Evolutionary conservation across 352 stramenopile genomes (phyloP), one percentile per base, ranked within the genome.

Genomic region (Phytophthora multivora): DNA sequence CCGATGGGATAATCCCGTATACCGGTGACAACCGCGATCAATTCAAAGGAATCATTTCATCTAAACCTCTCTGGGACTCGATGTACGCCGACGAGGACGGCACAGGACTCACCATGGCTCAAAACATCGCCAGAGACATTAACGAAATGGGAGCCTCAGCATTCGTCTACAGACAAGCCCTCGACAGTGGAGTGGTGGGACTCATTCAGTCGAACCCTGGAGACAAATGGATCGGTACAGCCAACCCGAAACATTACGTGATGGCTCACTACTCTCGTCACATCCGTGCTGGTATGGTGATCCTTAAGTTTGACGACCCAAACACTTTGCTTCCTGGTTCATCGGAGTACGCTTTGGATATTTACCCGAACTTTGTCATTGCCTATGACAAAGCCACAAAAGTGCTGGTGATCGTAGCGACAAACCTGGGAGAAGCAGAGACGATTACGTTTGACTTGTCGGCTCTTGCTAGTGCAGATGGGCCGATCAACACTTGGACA

Each of bases 231-330:
- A 75, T 86, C 28, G 68, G 69, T 10, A 49, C 15, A 1, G 45
- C 69, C 21, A 83, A 81, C 41, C 26, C 50, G 16, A 83, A 86
- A 59, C 76, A 83, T 41, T 76, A 71, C 23, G 64, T 79, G 11
- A 64, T 83, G 50, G 76, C 71, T 11, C 76, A 83, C 36, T 86
- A 73, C 47, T 79, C 73, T 46, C 73, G 73, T 19, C 76, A 86
- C 42, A 83, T 86, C 28, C 71, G 57, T 13, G 53, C 72, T 12
- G 71, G 71, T 5, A 80, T 80, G 69, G 40, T 41, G 28, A 79
- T 85, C 52, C 57, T 80, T 26, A 49, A 49, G 12, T 68, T 51
- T 21, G 41, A 57, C 31, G 65, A 62, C 19, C 59, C 66, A 19
- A 51, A 50, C 16, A 65, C 35, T 30, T 31, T 62, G n/a, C 8